Conservation (phyloP, 306 rosid genomes). For the Fagus sylvatica region DNA sequence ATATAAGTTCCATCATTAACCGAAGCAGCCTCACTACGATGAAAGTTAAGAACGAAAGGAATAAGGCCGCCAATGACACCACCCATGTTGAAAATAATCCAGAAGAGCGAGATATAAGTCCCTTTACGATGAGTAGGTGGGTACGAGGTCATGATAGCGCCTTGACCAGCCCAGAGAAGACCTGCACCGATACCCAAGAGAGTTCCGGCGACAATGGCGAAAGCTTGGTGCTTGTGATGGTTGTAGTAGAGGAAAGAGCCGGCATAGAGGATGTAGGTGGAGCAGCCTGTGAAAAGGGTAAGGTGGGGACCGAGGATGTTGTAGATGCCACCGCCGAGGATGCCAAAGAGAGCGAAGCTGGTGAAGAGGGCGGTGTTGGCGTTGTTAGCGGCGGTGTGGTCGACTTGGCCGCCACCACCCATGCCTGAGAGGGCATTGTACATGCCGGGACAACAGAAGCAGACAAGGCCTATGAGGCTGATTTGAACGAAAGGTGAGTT, state of each 20-base stretch:
- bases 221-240: constrained; percentile 61
- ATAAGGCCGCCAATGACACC: constrained; percentile 90
- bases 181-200: constrained; percentile 83
- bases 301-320: constrained; percentile 90
- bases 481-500: constrained; percentile 77
- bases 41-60: constrained; percentile 64
- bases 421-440: constrained; percentile 87
- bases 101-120: constrained; percentile 74
- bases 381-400: constrained; percentile 70
- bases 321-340: constrained; percentile 91
- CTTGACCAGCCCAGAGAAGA: constrained; percentile 81
- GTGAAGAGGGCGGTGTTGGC: constrained; percentile 78
- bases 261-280: constrained; percentile 72
- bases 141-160: constrained; percentile 94
- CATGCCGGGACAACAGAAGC: constrained; percentile 98
- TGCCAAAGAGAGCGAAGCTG: constrained; percentile 75
- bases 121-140: constrained; percentile 81
- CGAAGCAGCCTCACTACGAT: constrained; percentile 48
- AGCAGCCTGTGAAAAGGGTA: constrained; percentile 73
- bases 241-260: constrained; percentile 92
- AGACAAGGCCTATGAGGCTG: constrained; percentile 65
- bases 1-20: constrained; percentile 89
- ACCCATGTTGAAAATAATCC: constrained; percentile 94
- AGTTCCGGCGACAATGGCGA: constrained; percentile 65
- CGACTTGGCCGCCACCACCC: constrained; percentile 93